phyloP scores from a whole-genome alignment of 805 yeast species.

The Jamesozyma hellenica region DNA sequence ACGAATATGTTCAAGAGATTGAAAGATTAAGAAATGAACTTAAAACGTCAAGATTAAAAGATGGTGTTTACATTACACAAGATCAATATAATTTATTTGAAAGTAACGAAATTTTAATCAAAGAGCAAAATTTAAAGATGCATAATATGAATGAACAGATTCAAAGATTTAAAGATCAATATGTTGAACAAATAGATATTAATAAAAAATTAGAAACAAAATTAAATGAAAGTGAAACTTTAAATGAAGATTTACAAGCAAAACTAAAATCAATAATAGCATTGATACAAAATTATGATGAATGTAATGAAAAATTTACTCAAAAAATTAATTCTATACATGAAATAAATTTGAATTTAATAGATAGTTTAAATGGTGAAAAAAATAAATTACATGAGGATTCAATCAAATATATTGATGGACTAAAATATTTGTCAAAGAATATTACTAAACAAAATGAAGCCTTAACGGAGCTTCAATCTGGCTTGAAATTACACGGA shows the following conservation, averaged over 20 bases:
- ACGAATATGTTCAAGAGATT: constrained; percentile 46
- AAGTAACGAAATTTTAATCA: constrained; percentile 39
- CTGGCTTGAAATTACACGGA: constrained; percentile 1
- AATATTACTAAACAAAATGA: constrained; percentile 10
- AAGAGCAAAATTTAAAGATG: constrained; percentile 40
- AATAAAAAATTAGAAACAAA: constrained; percentile 18
- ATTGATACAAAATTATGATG: constrained; percentile 14
- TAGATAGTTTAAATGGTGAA: constrained; percentile 9
- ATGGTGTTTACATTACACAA: constrained; percentile 53
- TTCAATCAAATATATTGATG: constrained; percentile 10
- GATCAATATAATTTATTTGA: constrained; percentile 34
- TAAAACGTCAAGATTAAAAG: constrained; percentile 50
- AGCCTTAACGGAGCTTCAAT: not conserved
- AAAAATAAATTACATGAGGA: constrained; percentile 9
- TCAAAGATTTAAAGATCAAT: constrained; percentile 32
- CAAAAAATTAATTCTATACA: constrained; percentile 12
- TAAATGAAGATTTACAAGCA: constrained; percentile 3
- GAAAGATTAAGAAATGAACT: constrained; percentile 51
- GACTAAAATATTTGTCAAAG: constrained; percentile 9
- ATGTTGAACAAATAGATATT: constrained; percentile 29
- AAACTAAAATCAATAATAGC: constrained; percentile 7
- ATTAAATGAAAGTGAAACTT: constrained; percentile 9
- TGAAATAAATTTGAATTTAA: constrained; percentile 8
- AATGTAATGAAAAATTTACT: constrained; percentile 10
- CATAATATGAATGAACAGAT: constrained; percentile 41